Evolutionary conservation across 768 basidiomycete species (phyloP).

Genomic region (Collybia mongolica): DNA sequence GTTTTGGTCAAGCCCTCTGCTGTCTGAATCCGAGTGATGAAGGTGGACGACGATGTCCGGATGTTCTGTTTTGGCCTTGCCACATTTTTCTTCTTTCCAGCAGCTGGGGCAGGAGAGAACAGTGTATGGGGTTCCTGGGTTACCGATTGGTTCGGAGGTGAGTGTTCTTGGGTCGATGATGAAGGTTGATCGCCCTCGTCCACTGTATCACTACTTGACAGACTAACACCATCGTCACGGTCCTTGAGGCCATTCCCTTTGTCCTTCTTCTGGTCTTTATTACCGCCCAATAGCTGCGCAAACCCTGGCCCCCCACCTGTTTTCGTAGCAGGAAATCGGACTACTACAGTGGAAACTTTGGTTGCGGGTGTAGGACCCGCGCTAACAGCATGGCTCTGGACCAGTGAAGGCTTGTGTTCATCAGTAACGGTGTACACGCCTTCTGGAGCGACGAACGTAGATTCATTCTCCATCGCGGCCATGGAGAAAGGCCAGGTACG

Average conservation of each 20-base stretch:
- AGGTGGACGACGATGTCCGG: constrained; percentile 87
- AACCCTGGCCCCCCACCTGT: constrained; percentile 57
- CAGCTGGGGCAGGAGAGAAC: constrained; percentile 49
- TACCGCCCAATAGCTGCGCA: constrained; percentile 66
- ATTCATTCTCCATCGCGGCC: constrained; percentile 71
- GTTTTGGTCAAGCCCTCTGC: constrained; percentile 72
- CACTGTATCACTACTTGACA: constrained; percentile 81
- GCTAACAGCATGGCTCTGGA: constrained; percentile 28
- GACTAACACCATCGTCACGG: constrained; percentile 64
- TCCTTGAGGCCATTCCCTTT: constrained; percentile 43
- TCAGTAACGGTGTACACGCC: constrained; percentile 88
- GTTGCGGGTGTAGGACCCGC: constrained; percentile 54
- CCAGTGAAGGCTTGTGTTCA: constrained; percentile 68
- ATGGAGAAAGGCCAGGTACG: too few relatives aligned
- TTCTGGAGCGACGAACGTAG: constrained; percentile 85
- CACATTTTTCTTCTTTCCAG: constrained; percentile 61
- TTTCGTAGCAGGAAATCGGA: constrained; percentile 63
- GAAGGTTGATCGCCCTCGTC: constrained; percentile 52
- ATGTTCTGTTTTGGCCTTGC: constrained; percentile 89
- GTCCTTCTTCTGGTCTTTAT: constrained; percentile 64
- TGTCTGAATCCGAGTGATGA: constrained; percentile 84
- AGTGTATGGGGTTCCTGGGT: constrained; percentile 50
- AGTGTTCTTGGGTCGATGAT: constrained; percentile 39
- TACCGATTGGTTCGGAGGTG: constrained; percentile 31
- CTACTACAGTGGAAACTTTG: constrained; percentile 55